Evolutionary conservation across 2,329 filamentous ascomycete species (phyloP).

Genomic region (Diaporthe citriasiana): DNA sequence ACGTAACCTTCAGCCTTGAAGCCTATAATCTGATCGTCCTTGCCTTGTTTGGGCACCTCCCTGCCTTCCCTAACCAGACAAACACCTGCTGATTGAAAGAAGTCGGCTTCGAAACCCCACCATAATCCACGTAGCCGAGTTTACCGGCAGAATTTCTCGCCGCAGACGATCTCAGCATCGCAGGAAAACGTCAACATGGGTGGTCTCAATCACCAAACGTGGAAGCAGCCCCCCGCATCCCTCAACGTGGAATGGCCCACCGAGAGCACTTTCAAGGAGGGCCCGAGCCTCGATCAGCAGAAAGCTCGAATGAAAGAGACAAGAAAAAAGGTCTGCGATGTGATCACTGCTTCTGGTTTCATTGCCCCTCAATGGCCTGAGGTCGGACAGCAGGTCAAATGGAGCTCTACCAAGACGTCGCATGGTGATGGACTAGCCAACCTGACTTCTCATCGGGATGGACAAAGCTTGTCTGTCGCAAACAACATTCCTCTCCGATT

Average conservation of each 20-base stretch:
- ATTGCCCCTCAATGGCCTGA: constrained; percentile 22
- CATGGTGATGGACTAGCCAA: not conserved
- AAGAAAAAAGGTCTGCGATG: not conserved
- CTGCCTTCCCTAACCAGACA: not conserved
- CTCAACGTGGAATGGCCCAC: constrained; percentile 34
- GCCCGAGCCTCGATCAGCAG: constrained; percentile 33
- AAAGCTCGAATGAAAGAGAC: constrained; percentile 34
- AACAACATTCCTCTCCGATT: constrained; percentile 18
- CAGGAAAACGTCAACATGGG: not conserved
- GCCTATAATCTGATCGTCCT: not conserved
- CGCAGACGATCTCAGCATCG: not conserved
- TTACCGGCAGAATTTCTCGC: not conserved
- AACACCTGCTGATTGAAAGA: not conserved
- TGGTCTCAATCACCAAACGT: constrained; percentile 20
- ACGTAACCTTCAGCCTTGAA: not conserved
- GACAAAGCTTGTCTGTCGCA: constrained; percentile 9
- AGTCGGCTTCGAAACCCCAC: too few species aligned
- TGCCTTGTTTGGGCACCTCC: not conserved
- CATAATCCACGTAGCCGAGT: not conserved
- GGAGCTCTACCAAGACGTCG: not conserved
- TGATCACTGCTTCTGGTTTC: constrained; percentile 23
- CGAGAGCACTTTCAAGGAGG: not conserved
- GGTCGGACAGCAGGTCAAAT: constrained; percentile 19
- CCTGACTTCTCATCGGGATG: not conserved
- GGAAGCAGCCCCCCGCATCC: constrained; percentile 30